Evolutionary conservation across 129 eudicot genomes (phyloP).

Genomic region (Flaveria brownii): DNA sequence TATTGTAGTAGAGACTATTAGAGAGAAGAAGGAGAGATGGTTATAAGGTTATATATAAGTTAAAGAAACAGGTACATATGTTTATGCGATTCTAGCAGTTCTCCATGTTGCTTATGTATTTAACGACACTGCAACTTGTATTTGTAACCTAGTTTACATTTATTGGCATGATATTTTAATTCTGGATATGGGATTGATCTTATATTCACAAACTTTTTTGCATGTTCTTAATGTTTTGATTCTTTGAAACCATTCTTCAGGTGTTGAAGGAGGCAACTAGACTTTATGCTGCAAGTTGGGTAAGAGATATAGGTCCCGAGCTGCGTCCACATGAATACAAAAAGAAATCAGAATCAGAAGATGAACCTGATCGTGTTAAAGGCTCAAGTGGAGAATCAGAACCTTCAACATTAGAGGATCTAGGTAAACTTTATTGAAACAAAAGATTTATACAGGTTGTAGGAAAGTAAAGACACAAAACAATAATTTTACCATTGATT

Average conservation of each 20-base stretch:
- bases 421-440: conserved; percentile 47
- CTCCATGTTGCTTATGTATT: no score
- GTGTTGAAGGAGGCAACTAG: conserved; percentile 82
- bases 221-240: neutral
- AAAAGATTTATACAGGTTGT: no score
- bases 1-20: no score
- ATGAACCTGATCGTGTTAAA: conserved; percentile 31
- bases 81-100: no score
- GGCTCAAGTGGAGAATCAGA: conserved; percentile 42
- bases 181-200: no score
- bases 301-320: conserved; percentile 87
- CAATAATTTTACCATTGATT: neutral
- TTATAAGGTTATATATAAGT: no score
- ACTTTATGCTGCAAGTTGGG: conserved; percentile 86
- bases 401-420: conserved; percentile 84
- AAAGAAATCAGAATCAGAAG: conserved; percentile 39
- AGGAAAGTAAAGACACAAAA: neutral
- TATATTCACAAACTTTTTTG: no score
- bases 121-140: no score
- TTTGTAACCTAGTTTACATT: no score
- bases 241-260: conserved; percentile 38
- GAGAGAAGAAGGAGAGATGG: no score
- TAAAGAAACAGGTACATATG: no score
- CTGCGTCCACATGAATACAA: conserved; percentile 79
- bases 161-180: no score